These are phyloP conservation scores for Fusarium nisikadoi DNA, from an alignment of 2,329 filamentous ascomycete genomes.

Conservation along the genomic window DNA sequence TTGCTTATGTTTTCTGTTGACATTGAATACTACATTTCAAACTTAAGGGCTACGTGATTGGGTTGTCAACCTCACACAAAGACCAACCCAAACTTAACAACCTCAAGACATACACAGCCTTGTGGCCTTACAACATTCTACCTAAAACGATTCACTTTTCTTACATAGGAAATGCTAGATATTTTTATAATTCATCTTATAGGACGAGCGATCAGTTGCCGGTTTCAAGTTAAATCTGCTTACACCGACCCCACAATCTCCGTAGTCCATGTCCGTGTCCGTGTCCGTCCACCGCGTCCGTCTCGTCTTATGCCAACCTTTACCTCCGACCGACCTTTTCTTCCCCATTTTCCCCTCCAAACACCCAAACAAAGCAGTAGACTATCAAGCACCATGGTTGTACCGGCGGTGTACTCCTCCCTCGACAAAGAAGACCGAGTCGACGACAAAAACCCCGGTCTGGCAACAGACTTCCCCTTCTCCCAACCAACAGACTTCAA, in stretches of 20 bases:
- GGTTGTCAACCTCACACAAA: not conserved
- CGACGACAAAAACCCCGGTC: constrained; percentile 1
- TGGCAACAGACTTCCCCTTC: not conserved
- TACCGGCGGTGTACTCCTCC: constrained; percentile 25
- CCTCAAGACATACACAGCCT: not conserved
- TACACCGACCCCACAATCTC: constrained; percentile 18
- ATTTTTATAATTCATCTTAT: not conserved
- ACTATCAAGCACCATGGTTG: constrained; percentile 5
- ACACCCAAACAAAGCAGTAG: no score
- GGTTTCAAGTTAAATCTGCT: constrained; percentile 15
- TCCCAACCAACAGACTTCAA: not conserved
- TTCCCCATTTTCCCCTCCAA: not conserved
- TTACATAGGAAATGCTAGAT: not conserved
- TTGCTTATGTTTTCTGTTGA: not conserved
- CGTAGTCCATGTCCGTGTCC: constrained; percentile 37
- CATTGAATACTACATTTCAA: not conserved
- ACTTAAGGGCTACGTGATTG: not conserved
- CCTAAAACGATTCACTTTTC: not conserved
- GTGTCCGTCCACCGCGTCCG: not conserved
- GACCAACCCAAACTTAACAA: not conserved
- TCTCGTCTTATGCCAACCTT: not conserved
- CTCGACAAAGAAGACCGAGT: constrained; percentile 31
- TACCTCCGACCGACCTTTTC: not conserved
- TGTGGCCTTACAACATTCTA: fast-evolving
- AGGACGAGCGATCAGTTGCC: constrained; percentile 13